phyloP scores from a whole-genome alignment of 257 asterid genomes.

The Lithospermum erythrorhizon region DNA sequence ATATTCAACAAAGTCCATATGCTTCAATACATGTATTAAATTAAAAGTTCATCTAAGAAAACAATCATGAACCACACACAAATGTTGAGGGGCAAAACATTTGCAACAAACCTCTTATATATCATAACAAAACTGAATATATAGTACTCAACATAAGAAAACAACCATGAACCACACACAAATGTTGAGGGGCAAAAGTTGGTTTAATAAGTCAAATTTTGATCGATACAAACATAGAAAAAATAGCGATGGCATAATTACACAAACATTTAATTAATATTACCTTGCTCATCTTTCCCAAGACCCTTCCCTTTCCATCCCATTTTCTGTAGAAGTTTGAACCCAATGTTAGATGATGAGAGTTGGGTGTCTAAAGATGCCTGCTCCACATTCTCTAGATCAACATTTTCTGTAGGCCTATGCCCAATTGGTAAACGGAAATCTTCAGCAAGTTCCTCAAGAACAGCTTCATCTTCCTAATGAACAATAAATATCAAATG shows the following conservation, averaged over 20 bases:
- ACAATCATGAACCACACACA: background rate
- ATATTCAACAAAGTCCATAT: too few relatives aligned
- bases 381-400: conserved; percentile 86
- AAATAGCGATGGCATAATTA: background rate
- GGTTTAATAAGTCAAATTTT: background rate
- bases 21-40: background rate
- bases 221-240: too few relatives aligned
- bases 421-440: conserved; percentile 80
- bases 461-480: conserved; percentile 58
- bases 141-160: background rate
- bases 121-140: too few relatives aligned
- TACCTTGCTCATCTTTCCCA: conserved; percentile 97
- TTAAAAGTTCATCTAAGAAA: too few relatives aligned
- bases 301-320: conserved; percentile 99
- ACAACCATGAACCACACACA: background rate
- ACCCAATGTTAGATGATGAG: conserved; percentile 75
- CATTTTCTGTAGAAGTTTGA: conserved; percentile 95
- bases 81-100: background rate
- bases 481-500: background rate
- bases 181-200: background rate
- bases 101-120: too few relatives aligned
- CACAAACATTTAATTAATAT: conserved; percentile 6
- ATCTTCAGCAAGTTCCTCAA: conserved; percentile 89
- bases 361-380: conserved; percentile 80
- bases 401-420: conserved; percentile 79